Evolutionary conservation across 116 monocot genomes (phyloP).

Genomic region (Thalassia testudinum): DNA sequence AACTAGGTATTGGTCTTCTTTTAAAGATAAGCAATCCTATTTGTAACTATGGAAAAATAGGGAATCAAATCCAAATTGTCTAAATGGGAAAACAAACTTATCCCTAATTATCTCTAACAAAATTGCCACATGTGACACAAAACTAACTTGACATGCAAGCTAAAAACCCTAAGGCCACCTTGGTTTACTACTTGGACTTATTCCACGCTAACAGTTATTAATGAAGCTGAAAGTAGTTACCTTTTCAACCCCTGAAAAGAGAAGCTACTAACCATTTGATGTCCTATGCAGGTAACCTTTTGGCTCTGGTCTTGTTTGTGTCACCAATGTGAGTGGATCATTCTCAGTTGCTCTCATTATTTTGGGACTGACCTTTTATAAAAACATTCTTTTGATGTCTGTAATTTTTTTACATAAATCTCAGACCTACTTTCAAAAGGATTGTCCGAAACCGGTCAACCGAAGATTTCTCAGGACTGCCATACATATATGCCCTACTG

Average conservation of each 20-base stretch:
- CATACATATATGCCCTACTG: constrained; percentile 68
- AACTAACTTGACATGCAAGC: no score
- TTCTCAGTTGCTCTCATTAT: not conserved
- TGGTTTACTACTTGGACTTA: no score
- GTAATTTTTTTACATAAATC: not conserved
- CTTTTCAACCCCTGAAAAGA: not conserved
- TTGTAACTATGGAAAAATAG: no score
- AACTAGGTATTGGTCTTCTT: no score
- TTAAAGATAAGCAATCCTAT: no score
- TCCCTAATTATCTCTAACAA: no score
- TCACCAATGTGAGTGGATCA: constrained; percentile 64
- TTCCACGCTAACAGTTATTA: no score
- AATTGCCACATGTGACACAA: no score
- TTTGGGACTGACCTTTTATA: not conserved
- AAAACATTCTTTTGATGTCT: not conserved
- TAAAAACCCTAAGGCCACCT: no score
- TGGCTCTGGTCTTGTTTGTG: constrained; percentile 69
- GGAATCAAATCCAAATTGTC: no score
- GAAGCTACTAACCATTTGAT: not conserved
- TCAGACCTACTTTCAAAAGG: constrained; percentile 81
- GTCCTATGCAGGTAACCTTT: constrained; percentile 66
- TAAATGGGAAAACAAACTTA: no score
- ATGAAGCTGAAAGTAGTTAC: no score
- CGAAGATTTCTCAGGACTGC: constrained; percentile 86
- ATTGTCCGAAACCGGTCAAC: constrained; percentile 58